These are phyloP conservation scores for Delitschia confertaspora DNA, from an alignment of 495 filamentous ascomycete species.

Conservation along the genomic window DNA sequence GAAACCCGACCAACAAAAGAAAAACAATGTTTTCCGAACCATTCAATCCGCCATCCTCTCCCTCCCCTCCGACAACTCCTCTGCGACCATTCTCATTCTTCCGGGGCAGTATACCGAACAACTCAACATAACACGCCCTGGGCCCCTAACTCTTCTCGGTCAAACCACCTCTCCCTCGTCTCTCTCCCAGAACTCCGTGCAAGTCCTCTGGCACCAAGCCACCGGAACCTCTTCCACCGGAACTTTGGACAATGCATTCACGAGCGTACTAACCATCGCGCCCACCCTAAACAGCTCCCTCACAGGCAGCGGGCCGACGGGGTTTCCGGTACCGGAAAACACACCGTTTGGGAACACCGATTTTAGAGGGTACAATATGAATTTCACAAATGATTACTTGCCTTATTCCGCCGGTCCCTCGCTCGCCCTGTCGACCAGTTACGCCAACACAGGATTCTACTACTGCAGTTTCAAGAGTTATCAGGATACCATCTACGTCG, in stretches of 20 bases:
- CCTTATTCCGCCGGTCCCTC: slow-evolving; percentile 46
- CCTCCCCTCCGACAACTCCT: slow-evolving; percentile 43
- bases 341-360: slow-evolving; percentile 50
- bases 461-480: slow-evolving; percentile 50
- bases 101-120: slow-evolving; percentile 51
- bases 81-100: slow-evolving; percentile 47
- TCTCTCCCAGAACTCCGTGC: slow-evolving; percentile 8
- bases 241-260: slow-evolving; percentile 48
- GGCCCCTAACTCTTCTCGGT: slow-evolving; percentile 48
- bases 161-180: slow-evolving; percentile 39
- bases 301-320: slow-evolving; percentile 48
- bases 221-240: slow-evolving; percentile 39
- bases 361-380: slow-evolving; percentile 52
- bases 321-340: slow-evolving; percentile 46
- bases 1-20: too few species aligned
- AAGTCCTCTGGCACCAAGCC: slow-evolving; percentile 37
- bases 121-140: slow-evolving; percentile 50
- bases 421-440: slow-evolving; percentile 47
- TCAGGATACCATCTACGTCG: slow-evolving; percentile 55
- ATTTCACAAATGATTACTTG: slow-evolving; percentile 49
- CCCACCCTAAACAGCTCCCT: slow-evolving; percentile 49
- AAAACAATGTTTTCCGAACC: slow-evolving; percentile 33
- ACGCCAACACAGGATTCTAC: slow-evolving; percentile 53
- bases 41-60: slow-evolving; percentile 47
- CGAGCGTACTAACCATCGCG: slow-evolving; percentile 46